Percentiles rank a stretch among this genome's conserved stretches.
These are phyloP conservation scores for Phytophthora europaea DNA, from an alignment of 352 stramenopile genomes.

Conservation along the genomic window DNA sequence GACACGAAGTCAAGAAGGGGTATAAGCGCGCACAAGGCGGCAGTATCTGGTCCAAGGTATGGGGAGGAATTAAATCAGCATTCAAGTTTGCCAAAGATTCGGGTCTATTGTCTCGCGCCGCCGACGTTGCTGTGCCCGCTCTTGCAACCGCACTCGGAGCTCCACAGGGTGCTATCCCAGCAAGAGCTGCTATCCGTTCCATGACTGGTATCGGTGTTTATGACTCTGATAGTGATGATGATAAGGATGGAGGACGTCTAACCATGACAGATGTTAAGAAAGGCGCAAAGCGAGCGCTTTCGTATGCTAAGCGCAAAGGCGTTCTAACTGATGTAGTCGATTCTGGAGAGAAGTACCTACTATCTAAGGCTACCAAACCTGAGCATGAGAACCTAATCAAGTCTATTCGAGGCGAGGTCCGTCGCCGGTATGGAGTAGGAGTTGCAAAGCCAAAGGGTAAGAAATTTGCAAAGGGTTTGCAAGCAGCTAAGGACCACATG, in stretches of 20 bases:
- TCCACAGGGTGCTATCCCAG: background rate
- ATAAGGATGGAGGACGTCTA: slow-evolving; percentile 8
- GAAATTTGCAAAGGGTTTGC: too few relatives aligned
- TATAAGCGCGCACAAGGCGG: background rate
- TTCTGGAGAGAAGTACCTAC: background rate
- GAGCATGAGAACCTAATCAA: too few relatives aligned
- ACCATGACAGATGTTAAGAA: slow-evolving; percentile 12
- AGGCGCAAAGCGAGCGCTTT: background rate
- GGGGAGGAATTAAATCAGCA: slow-evolving; percentile 6
- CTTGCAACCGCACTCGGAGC: background rate
- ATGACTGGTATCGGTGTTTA: too few relatives aligned
- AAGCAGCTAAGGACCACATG: too few relatives aligned
- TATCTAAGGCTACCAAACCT: background rate
- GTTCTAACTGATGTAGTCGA: too few relatives aligned
- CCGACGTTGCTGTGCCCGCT: background rate
- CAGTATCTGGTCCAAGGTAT: background rate
- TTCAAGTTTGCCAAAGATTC: slow-evolving; percentile 2
- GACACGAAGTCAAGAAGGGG: background rate
- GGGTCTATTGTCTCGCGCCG: background rate
- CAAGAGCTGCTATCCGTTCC: background rate
- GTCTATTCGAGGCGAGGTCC: too few relatives aligned
- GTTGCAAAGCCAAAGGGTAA: too few relatives aligned
- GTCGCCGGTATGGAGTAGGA: too few relatives aligned
- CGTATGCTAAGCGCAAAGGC: too few relatives aligned
- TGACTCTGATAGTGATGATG: background rate